Evolutionary conservation across 2,329 filamentous ascomycete species (phyloP), one percentile per base, ranked within the genome.

Genomic region (Aspergillus oerlinghausenensis): DNA sequence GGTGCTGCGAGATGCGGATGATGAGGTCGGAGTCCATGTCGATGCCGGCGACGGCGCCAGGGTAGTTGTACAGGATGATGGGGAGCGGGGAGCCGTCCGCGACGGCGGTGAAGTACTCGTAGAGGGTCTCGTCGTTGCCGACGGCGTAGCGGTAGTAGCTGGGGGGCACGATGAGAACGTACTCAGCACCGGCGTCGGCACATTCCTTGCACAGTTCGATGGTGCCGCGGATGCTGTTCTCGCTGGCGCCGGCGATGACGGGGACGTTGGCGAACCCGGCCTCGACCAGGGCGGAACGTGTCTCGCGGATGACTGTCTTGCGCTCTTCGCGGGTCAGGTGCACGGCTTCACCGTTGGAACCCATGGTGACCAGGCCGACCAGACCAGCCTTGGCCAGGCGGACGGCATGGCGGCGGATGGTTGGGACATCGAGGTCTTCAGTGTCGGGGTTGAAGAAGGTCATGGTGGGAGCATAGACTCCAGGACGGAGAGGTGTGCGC

Each of bases 21-120:
- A 96, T 83, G 58, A 93, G 82, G 71, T 96, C 91, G 57, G 88
- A 92, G 80, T 94, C 90, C 84, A 96, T 88, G 73, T 96, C 91
- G 68, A 95, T 88, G 51, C 91, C 91, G 5, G 89, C 83, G 5
- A 94, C 91, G 51, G 90, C 91, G 52, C 90, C 90, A 0, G 91
- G 91, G 78, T 94, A 96, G 80, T 95, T 96, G 83, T 96, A 96
- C 50, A 96, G 79, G 62, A 95, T 83, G 54, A 96, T 73, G n/a
- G 90, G 89, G 8, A 94, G 77, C 4, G 89, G 87, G 51, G 86
- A 89, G 42, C 74, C 80, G 72, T 93, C 88, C 50, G 91, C 91
- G 4, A 96, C 89, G 55, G 82, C 81, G 55, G 79, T 83, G 77
- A 88, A 92, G 78, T 88, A 92, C 65, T 88, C 83, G 68, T 86